Conservation (phyloP, 208 protist species). For the Kentomonas sorsogonicus region DNA sequence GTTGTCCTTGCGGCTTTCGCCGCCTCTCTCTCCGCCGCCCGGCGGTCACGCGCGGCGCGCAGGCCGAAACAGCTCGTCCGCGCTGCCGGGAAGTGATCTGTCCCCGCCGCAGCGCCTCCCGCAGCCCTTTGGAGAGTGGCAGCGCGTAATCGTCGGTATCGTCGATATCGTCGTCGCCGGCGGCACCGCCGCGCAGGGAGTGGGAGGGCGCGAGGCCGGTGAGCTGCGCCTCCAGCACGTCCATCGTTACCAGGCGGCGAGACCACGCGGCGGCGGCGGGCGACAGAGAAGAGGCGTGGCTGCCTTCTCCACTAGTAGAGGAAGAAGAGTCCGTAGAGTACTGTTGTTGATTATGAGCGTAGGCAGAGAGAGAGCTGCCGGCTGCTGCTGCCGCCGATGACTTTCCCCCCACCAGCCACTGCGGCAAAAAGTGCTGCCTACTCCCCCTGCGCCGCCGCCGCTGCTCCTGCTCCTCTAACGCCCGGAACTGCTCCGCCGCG, state of each 20-base stretch:
- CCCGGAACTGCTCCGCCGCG: not conserved
- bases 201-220: conserved; percentile 36
- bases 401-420: not conserved
- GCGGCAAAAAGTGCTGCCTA: not conserved
- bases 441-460: not conserved
- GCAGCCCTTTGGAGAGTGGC: conserved; percentile 37
- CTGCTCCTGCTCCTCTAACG: no score
- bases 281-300: no score
- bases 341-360: no score
- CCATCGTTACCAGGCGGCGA: conserved; percentile 38
- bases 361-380: no score
- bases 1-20: conserved; percentile 15
- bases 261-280: no score
- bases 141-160: conserved; percentile 82
- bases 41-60: conserved; percentile 18
- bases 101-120: conserved; percentile 54
- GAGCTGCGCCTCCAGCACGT: conserved; percentile 65
- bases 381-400: not conserved
- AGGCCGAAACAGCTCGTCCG: conserved; percentile 32
- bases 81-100: conserved; percentile 65
- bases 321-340: no score
- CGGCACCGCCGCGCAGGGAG: conserved; percentile 44
- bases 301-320: no score
- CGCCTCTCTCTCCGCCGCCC: conserved; percentile 9
- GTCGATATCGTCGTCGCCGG: no score